Evolutionary conservation across 2,329 filamentous ascomycete genomes (phyloP), one percentile per base, ranked within the genome.

Genomic region (Beauveria scarabaeidicola): DNA sequence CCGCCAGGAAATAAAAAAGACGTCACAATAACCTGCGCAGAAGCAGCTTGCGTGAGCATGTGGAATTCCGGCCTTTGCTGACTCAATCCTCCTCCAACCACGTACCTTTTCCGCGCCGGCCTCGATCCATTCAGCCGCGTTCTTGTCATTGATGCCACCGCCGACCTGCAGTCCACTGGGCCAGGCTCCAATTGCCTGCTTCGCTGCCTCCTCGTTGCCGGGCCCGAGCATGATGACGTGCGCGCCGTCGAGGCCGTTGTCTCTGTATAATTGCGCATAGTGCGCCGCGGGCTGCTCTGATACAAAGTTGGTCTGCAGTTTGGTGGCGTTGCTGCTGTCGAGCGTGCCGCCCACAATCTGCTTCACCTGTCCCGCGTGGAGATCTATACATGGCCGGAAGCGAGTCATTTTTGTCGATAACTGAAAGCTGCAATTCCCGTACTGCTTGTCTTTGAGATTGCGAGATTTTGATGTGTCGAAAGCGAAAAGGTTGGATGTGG

Each of bases 161-260:
- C 94, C 94, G 54, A 97, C 85, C 71, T 99, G 94, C 67, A 99
- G 75, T 0, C 86, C 86, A 1, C 81, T 80, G 0, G 87, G 88
- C 94, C 94, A 99, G 0, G 87, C 84, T 27, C 73, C 77, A 53
- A 97, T 75, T 0, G 94, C 89, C 71, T 92, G 87, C 64, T 78
- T 81, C 0, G 92, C 91, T 5, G 91, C 91, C 2, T 84, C 84
- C 1, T 90, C 84, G 71, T 97, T 97, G 0, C 89, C 90, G 0
- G 90, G 87, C 0, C 94, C 94, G 19, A 99, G 84, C 90, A 97
- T 96, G 67, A 99, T 96, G 61, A 97, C 91, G 77, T 99, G 94
- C 3, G 89, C 91, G 32, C 94, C 94, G 0, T 78, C 77, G 51
- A 97, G 80, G 48, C 73, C 77, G 73, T 90, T 81, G 62, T 91